phyloP scores from a whole-genome alignment of 225 moss, liverwort and hornwort genomes.

The Rhytidiadelphus loreus region DNA sequence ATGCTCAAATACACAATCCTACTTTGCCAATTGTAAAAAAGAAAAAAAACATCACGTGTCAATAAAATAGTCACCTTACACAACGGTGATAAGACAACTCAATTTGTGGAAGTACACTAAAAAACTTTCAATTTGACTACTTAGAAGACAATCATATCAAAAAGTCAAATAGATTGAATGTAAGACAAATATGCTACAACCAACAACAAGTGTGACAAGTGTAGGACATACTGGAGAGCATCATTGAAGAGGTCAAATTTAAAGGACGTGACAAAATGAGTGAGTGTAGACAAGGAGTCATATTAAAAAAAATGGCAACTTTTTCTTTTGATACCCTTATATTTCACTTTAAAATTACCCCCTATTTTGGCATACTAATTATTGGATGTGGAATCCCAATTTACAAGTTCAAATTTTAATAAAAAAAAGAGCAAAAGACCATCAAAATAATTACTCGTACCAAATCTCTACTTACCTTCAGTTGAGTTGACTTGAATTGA shows the following conservation, averaged over 20 bases:
- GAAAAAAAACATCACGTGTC: neutral
- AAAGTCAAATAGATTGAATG: neutral
- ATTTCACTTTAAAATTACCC: neutral
- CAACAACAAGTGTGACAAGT: neutral
- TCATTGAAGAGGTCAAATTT: neutral
- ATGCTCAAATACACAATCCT: neutral
- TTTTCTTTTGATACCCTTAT: neutral
- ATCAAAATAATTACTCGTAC: neutral
- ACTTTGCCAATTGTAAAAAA: neutral
- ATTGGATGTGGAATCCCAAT: neutral
- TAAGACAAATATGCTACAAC: neutral
- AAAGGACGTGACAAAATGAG: neutral
- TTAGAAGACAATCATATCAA: neutral
- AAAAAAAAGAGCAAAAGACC: neutral
- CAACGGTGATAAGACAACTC: neutral
- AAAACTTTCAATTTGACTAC: neutral
- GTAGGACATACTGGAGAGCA: too few species aligned
- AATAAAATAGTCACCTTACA: neutral
- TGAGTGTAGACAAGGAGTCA: neutral
- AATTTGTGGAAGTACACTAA: neutral
- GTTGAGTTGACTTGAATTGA: too few species aligned
- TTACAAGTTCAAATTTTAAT: neutral
- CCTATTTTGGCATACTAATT: neutral
- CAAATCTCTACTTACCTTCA: too few species aligned
- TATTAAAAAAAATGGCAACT: neutral